Evolutionary conservation across 257 asterid species (phyloP), one percentile per base, ranked within the genome.

Genomic region (Lavandula angustifolia): DNA sequence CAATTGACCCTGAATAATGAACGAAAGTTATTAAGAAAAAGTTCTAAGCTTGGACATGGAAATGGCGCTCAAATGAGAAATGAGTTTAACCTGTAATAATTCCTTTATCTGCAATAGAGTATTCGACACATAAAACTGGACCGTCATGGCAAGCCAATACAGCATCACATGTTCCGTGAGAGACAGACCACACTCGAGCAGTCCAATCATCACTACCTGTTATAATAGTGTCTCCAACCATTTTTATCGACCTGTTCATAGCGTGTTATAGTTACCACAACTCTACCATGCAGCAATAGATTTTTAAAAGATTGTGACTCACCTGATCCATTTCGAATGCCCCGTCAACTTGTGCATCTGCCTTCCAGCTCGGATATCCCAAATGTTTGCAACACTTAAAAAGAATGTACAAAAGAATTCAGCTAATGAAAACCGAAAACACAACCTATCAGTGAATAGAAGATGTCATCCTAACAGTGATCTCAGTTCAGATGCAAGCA

Each of bases 131-230:
- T 62, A 74, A 70, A 76, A 89, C 82, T 69, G 99, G 96, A 73
- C 97, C 99, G 53, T 88, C 96, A 67, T 92, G 99, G 74, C 94
- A 87, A 70, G 99, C 89, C 58, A 92, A 84, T 79, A 92, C 99
- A 68, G 95, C 97, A 43, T 85, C 95, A 80, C 99, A 92, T 14
- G 85, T 75, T 80, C 99, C 99, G 79, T 80, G 90, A 43, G 96
- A 87, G 60, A 84, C 84, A 62, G 99, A 89, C 97, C 99, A 92
- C 62, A 89, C 74, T 55, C 99, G 91, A 63, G 97, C 96, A 43
- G 99, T 92, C 99, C 99, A 92, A 73, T 92, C 99, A 84, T 92
- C 99, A 81, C 99, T 92, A 17, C 97, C 99, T 7, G 99, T 89
- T 69, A 92, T 70, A 61, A 92, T 68, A 50, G 92, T 85, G 81